phyloP scores from a whole-genome alignment of 1,284 basidiomycete genomes.

The Microbotryomycetes sp. region DNA sequence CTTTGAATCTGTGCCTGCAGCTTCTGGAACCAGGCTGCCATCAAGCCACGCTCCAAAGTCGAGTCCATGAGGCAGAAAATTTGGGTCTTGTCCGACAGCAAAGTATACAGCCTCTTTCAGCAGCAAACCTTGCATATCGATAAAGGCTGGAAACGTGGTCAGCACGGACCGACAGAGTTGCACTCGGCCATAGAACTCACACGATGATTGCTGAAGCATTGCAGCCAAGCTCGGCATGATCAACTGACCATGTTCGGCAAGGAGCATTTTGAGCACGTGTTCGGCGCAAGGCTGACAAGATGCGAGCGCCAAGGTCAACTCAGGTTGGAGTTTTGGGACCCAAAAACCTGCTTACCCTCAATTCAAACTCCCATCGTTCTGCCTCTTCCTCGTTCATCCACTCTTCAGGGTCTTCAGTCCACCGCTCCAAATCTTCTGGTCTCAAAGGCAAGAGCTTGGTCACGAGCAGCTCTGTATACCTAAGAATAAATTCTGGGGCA shows the following conservation, averaged over 20 bases:
- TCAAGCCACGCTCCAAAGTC: slow-evolving; percentile 26
- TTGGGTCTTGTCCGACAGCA: slow-evolving; percentile 28
- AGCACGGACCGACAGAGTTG: neutral
- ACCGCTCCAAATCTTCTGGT: slow-evolving; percentile 29
- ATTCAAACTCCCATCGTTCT: slow-evolving; percentile 33
- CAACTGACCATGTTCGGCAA: slow-evolving; percentile 23
- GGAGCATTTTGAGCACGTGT: slow-evolving; percentile 22
- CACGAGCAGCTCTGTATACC: slow-evolving; percentile 17
- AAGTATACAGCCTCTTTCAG: slow-evolving; percentile 35
- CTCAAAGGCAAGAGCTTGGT: slow-evolving; percentile 25
- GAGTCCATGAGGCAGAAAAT: slow-evolving; percentile 17
- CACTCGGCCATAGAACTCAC: slow-evolving; percentile 4
- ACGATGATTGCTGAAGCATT: slow-evolving; percentile 7
- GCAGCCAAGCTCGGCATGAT: slow-evolving; percentile 7
- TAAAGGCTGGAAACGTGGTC: slow-evolving; percentile 11
- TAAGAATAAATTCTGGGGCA: slow-evolving; percentile 10
- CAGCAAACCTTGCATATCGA: slow-evolving; percentile 19
- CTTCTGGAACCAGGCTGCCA: slow-evolving; percentile 20
- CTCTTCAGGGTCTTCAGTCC: slow-evolving; percentile 35
- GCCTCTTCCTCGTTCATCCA: slow-evolving; percentile 36
- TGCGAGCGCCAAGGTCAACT: neutral
- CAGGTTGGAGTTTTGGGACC: neutral
- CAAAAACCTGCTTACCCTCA: slow-evolving; percentile 20
- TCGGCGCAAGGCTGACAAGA: slow-evolving; percentile 27
- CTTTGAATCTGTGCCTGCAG: slow-evolving; percentile 18